Conservation (phyloP, 345 rosid species). For the Citrus mangshanensis region DNA sequence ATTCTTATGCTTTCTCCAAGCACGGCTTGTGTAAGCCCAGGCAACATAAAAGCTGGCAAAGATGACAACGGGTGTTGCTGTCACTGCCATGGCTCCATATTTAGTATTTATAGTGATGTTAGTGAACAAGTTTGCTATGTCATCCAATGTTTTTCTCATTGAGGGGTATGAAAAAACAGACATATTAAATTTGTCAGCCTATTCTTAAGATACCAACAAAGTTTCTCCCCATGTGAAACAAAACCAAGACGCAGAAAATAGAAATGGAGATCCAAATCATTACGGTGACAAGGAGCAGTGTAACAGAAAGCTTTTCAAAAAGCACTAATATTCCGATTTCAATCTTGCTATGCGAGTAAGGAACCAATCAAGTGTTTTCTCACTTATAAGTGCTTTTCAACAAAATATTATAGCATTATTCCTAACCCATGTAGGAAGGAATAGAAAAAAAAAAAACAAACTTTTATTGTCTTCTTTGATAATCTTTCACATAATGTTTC, state of each 20-base stretch:
- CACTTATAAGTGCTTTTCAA: no score
- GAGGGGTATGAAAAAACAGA: not conserved
- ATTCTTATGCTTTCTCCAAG: slow-evolving; percentile 20
- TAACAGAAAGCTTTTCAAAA: not conserved
- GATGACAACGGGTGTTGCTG: slow-evolving; percentile 37
- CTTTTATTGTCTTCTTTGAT: not conserved
- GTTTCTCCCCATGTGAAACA: no score
- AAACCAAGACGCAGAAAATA: not conserved
- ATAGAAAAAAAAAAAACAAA: not conserved
- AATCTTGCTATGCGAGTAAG: slow-evolving; percentile 29
- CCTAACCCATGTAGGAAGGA: slow-evolving; percentile 5
- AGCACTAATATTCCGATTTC: slow-evolving; percentile 22
- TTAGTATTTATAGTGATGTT: slow-evolving; percentile 27
- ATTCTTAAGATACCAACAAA: not conserved
- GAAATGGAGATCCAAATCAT: not conserved
- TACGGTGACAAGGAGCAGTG: not conserved
- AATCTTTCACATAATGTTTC: not conserved
- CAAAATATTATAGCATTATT: not conserved
- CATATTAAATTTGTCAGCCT: not conserved
- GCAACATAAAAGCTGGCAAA: slow-evolving; percentile 43
- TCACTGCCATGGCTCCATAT: slow-evolving; percentile 39
- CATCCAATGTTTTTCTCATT: not conserved
- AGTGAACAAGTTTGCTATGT: slow-evolving; percentile 22
- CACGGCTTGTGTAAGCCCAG: slow-evolving; percentile 33
- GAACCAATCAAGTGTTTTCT: not conserved